Evolutionary conservation across 371 early-diverging fungal species (phyloP), one percentile per base, ranked within the genome.

Genomic region (Actinomucor elegans): DNA sequence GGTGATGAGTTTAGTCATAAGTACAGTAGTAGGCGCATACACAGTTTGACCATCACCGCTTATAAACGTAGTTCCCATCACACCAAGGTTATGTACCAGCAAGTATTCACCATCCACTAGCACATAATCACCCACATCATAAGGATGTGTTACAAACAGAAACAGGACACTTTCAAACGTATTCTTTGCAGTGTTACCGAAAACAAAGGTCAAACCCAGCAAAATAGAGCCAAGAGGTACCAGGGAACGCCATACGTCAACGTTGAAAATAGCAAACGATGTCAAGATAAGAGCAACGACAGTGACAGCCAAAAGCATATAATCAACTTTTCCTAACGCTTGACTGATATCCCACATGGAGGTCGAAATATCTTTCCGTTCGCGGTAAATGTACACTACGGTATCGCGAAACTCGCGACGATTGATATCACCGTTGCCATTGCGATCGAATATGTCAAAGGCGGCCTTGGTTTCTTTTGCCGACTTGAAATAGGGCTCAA

Each of bases 41-140:
- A 89, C 78, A 23, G 74, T 71, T 20, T 85, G 82, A 33, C 94
- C 94, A 60, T 93, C 90, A 7, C 72, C 69, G 9, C 74, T 77
- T 57, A 73, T 66, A 57, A 86, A 81, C 36, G 83, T 76, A 0
- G 91, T 90, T 52, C 79, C 83, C 64, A 87, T 79, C 24, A 89
- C 64, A 9, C 83, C 82, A 38, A 94, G 74, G 48, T 92, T 88
- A 27, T 76, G 71, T 5, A 94, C 93, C 23, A 78, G 75, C 57
- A 85, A 68, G 31, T 57, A 80, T 17, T 73, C 72, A 5, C 73
- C 75, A 42, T 86, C 90, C 26, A 94, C 79, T 9, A 75, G 57
- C 15, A 90, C 83, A 26, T 75, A 63, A 64, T 92, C 92, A 37
- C 90, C 92, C 4, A 86, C 86, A 57, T 91, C 92, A 37, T 73